These are phyloP conservation scores for Chalciporus sphaerocephalus DNA, from an alignment of 768 basidiomycete species.

Conservation along the genomic window DNA sequence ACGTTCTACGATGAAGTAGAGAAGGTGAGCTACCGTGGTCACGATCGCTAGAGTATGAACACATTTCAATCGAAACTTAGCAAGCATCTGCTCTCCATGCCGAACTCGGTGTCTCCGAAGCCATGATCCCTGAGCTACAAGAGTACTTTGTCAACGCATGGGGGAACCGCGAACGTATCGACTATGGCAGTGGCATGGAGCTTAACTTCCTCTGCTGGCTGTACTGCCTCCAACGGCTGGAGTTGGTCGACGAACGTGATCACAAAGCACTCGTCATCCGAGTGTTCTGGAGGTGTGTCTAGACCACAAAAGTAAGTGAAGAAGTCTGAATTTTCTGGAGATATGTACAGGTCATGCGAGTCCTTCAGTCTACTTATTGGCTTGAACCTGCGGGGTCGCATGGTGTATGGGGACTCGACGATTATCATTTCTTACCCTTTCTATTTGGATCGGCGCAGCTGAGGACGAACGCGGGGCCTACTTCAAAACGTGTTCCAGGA, in stretches of 20 bases:
- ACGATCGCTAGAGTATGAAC: slow-evolving; percentile 1
- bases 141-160: slow-evolving; percentile 83
- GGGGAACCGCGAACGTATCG: slow-evolving; percentile 89
- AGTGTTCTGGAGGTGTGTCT: slow-evolving; percentile 80
- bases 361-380: slow-evolving; percentile 92
- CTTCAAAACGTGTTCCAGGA: slow-evolving; percentile 37
- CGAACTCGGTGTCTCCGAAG: slow-evolving; percentile 54
- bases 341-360: slow-evolving; percentile 78
- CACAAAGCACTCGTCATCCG: slow-evolving; percentile 70
- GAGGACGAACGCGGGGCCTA: slow-evolving; percentile 8
- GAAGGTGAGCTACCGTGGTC: slow-evolving; percentile 43
- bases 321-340: slow-evolving; percentile 22
- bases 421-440: slow-evolving; percentile 95
- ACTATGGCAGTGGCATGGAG: slow-evolving; percentile 99
- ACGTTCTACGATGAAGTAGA: slow-evolving; percentile 82
- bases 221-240: slow-evolving; percentile 78
- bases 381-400: slow-evolving; percentile 98
- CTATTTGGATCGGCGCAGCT: slow-evolving; percentile 82
- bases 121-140: slow-evolving; percentile 64
- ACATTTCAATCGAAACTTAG: slow-evolving; percentile 31
- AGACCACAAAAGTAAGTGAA: not conserved
- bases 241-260: slow-evolving; percentile 59
- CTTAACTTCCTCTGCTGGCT: slow-evolving; percentile 96
- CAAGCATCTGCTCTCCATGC: slow-evolving; percentile 54
- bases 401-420: slow-evolving; percentile 96